A percentile compares a stretch with the other conserved stretches of the same genome.
Evolutionary conservation across 2,329 filamentous ascomycete genomes (phyloP).

Genomic region (Epicoccum nigrum): DNA sequence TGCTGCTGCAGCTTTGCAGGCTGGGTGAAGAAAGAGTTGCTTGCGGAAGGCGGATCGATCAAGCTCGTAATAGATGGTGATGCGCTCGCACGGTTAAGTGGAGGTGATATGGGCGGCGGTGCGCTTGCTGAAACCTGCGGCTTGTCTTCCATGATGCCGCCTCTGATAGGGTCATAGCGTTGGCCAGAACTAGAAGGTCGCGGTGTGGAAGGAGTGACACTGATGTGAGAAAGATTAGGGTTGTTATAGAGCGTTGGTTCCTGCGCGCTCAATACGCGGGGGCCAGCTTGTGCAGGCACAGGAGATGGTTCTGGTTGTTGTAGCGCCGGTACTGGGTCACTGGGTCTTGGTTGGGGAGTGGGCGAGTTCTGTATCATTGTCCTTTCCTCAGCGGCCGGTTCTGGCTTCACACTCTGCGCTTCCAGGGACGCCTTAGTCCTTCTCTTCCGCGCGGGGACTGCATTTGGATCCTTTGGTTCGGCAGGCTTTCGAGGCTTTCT

Average conservation of each 20-base stretch:
- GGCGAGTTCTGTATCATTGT: slow-evolving; percentile 30
- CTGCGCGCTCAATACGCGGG: slow-evolving; percentile 49
- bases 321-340: slow-evolving; percentile 30
- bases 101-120: slow-evolving; percentile 56
- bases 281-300: slow-evolving; percentile 28
- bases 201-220: slow-evolving; percentile 56
- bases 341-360: slow-evolving; percentile 38
- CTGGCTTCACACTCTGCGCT: slow-evolving; percentile 37
- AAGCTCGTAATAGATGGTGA: slow-evolving; percentile 92
- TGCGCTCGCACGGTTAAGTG: slow-evolving; percentile 75
- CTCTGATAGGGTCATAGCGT: slow-evolving; percentile 88
- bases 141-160: slow-evolving; percentile 56
- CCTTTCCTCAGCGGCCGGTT: slow-evolving; percentile 34
- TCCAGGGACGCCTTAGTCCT: slow-evolving; percentile 49
- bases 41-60: slow-evolving; percentile 70
- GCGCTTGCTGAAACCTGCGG: slow-evolving; percentile 52
- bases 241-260: slow-evolving; percentile 46
- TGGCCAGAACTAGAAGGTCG: slow-evolving; percentile 72
- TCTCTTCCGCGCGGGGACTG: slow-evolving; percentile 57
- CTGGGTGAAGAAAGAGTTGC: slow-evolving; percentile 45
- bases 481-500: slow-evolving; percentile 54
- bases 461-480: slow-evolving; percentile 57
- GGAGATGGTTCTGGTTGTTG: slow-evolving; percentile 38
- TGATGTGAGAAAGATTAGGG: slow-evolving; percentile 45
- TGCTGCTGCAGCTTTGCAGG: slow-evolving; percentile 43